Percentiles rank a stretch among this genome's conserved stretches.
Conservation (phyloP, 352 stramenopile species). For the Globisporangium takayamanum region DNA sequence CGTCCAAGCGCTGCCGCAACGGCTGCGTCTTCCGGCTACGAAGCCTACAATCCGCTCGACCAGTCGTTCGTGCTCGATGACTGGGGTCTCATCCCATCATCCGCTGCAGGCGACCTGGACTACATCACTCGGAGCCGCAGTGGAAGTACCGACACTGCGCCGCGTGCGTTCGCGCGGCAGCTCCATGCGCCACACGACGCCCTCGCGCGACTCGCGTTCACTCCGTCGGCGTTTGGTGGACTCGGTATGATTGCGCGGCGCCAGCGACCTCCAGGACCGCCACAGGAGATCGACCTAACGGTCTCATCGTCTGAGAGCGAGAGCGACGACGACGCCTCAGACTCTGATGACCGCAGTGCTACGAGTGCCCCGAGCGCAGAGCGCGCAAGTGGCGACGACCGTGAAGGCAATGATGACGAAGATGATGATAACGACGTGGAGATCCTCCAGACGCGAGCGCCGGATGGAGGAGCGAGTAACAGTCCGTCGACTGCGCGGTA, state of each 20-base stretch:
- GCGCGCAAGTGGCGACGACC: not conserved
- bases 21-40: not conserved
- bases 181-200: not conserved
- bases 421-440: slow-evolving; percentile 21
- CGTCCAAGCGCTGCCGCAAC: not conserved
- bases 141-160: too few species aligned
- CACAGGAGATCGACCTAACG: slow-evolving; percentile 65
- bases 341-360: not conserved
- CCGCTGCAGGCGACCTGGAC: too few species aligned
- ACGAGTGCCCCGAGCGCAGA: not conserved
- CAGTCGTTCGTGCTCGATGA: too few species aligned
- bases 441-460: slow-evolving; percentile 29
- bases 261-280: not conserved
- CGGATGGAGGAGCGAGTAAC: not conserved
- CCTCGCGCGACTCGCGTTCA: not conserved
- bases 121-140: too few species aligned
- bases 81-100: too few species aligned
- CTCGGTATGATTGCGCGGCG: not conserved
- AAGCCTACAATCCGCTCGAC: not conserved
- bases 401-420: slow-evolving; percentile 24
- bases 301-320: slow-evolving; percentile 47
- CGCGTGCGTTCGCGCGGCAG: too few species aligned
- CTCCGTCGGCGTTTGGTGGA: too few species aligned
- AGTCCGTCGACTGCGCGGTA: slow-evolving; percentile 14
- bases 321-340: slow-evolving; percentile 12